Base-by-base conservation (phyloP, 176 grass and related monocot species). In the Oryza officinalis region DNA sequence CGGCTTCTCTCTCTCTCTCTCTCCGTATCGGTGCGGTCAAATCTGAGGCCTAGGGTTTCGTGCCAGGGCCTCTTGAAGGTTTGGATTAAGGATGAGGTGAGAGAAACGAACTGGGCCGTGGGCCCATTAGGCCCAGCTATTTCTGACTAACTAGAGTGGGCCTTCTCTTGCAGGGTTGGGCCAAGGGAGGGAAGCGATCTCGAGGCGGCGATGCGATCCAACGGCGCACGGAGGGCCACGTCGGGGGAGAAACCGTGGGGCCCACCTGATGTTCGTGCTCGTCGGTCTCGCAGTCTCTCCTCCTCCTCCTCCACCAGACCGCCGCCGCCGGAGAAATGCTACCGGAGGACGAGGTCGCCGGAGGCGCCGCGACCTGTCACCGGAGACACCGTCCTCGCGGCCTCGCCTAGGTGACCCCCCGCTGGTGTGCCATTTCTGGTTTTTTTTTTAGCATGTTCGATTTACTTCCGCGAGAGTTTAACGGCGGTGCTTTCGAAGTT, bases 1-100 rank as follows among this genome's bases (percentile, higher is more conserved):
- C 45, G 60, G 35, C 14, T 72, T 86, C 72, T 73, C 72, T 77
- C 65, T 67, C 31, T 40, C 20, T 40, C 20, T 8, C 50, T 2
- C n/a, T 57, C 44, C 49, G 54, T 38, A 79, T 63, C 31, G 43
- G 60, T 67, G 45, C 2, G 60, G 45, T 77, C 72, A 66, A 81
- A 33, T 65, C 63, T 46, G 78, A 44, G 0, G 10, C 17, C 66
- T 85, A 85, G 43, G 83, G 72, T 82, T 86, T 69, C 84, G 74
- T 61, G 38, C 11, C 6, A 27, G 26, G 6, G 57, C 57, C 27
- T 26, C 45, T 4, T 30, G 9, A 8, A 23, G 8, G 6, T 10
- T 28, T 25, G 41, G 69, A 5, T 35, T 25, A 2, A 20, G 57
- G 9, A 61, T 61, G 57, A 61, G 57, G n/a, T 61, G 57, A 61